Evolutionary conservation across 2,329 filamentous ascomycete species (phyloP).

Genomic region (Helotiales sp.): DNA sequence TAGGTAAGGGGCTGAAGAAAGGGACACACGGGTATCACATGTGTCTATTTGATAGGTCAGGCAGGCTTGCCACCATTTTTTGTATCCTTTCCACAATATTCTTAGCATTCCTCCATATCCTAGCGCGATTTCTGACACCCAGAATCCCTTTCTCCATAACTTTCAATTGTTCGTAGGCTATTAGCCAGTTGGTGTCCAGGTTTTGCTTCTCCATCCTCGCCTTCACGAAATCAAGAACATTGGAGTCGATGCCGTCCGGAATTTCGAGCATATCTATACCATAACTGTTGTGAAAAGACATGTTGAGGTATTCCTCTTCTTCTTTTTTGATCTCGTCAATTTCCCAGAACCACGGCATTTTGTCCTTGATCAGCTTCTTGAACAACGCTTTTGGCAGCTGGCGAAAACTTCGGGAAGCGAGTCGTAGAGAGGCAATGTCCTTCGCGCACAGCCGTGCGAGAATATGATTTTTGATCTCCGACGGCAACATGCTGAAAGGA

Average conservation of each 20-base stretch:
- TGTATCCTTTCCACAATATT: constrained; percentile 10
- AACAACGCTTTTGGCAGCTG: constrained; percentile 6
- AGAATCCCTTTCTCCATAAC: constrained; percentile 3
- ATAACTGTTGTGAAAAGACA: not conserved
- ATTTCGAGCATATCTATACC: constrained; percentile 6
- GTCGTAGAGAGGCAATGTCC: not conserved
- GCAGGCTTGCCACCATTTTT: not conserved
- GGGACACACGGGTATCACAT: no score
- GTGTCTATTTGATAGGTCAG: no score
- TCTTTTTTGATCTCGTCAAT: constrained; percentile 7
- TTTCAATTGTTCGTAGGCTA: constrained; percentile 7
- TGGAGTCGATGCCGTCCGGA: not conserved
- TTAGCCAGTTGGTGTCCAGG: constrained; percentile 6
- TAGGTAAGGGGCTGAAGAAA: no score
- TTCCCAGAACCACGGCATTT: constrained; percentile 16
- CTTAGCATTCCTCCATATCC: constrained; percentile 5
- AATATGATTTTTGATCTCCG: constrained; percentile 6
- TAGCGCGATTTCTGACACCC: constrained; percentile 7
- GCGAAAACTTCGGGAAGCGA: constrained; percentile 7
- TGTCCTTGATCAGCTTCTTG: constrained; percentile 7
- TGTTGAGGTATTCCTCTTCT: not conserved
- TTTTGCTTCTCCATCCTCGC: constrained; percentile 6
- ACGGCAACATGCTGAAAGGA: constrained; percentile 2
- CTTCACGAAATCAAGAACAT: not conserved
- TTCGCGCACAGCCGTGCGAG: not conserved